Evolutionary conservation across 2,329 filamentous ascomycete species (phyloP), one percentile per base, ranked within the genome.

Genomic region (Diaporthe ampelina): DNA sequence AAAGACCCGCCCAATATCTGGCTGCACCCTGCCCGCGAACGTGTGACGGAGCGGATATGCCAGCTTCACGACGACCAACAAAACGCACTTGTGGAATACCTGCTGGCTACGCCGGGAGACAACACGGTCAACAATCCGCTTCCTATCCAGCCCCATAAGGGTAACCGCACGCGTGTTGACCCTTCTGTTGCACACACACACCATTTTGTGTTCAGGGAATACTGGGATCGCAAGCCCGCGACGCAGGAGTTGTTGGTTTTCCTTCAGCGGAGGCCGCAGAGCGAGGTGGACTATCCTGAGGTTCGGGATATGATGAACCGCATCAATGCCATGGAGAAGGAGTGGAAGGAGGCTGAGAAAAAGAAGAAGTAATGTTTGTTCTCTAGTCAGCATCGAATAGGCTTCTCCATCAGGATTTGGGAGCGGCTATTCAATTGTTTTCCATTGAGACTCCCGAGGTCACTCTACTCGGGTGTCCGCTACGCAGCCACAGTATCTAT

Each of bases 131-230:
- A 26, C 26, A 65, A 24, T n/a, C 74, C 71, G 37, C 70, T 80
- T 21, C 79, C 79, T 1, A 76, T 79, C 35, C 75, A 75, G 0
- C 75, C 50, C 5, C 69, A 74, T 48, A 19, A 73, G 17, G 67
- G 79, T 2, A 81, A 81, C 40, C 58, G 69, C 1, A 35, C 67
- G 9, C 78, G 80, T 21, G 75, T 80, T 11, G 80, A 82, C 48
- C 79, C 80, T 1, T 77, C 79, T 50, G 78, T 79, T 35, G 74
- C 75, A 0, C 77, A 79, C n/a, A 32, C 65, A 1, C 65, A 63
- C 3, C 80, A 76, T 0, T 77, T 78, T 4, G 76, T 82, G 0
- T 82, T 80, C 65, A 77, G 80, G 15, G 78, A 81, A 43, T 52
- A 54, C 19, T 81, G 80, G 81, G 80, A 81, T 67, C 75, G 80